Percentiles rank a stretch among this genome's conserved stretches.
Conservation (phyloP, 371 early-diverging fungal species). For the Quaeritorhiza haematococci region DNA sequence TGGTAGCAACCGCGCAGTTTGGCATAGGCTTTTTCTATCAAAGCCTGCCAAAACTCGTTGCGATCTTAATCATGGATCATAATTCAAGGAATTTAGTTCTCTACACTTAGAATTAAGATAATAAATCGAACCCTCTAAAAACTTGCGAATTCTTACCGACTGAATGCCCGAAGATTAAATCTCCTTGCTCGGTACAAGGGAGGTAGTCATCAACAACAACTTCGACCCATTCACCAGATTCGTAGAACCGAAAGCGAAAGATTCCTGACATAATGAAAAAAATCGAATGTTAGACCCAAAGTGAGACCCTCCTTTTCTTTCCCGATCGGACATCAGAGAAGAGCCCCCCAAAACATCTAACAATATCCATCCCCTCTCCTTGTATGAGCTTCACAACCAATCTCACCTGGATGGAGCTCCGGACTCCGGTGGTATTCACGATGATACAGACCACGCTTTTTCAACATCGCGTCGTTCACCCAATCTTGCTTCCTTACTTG, state of each 20-base stretch:
- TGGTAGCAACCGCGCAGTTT: slow-evolving; percentile 52
- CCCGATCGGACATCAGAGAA: too few relatives aligned
- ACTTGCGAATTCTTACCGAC: slow-evolving; percentile 8
- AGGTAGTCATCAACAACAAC: slow-evolving; percentile 59
- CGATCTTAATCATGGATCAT: too few relatives aligned
- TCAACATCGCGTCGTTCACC: slow-evolving; percentile 16
- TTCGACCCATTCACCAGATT: slow-evolving; percentile 55
- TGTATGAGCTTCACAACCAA: neutral
- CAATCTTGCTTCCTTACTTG: slow-evolving; percentile 29
- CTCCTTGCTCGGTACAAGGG: slow-evolving; percentile 30
- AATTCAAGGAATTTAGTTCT: too few relatives aligned
- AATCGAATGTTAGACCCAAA: neutral
- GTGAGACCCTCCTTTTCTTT: neutral
- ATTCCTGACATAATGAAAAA: slow-evolving; percentile 24
- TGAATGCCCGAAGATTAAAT: slow-evolving; percentile 42
- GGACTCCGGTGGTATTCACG: slow-evolving; percentile 28
- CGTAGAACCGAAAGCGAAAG: slow-evolving; percentile 47
- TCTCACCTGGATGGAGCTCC: slow-evolving; percentile 27
- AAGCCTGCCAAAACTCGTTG: slow-evolving; percentile 50
- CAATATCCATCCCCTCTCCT: neutral
- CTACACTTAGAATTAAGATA: too few relatives aligned
- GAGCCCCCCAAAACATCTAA: too few relatives aligned
- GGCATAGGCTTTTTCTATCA: slow-evolving; percentile 60
- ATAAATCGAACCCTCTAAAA: too few relatives aligned
- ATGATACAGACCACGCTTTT: slow-evolving; percentile 21